Conservation (phyloP, 768 basidiomycete species). For the Dacryopinax primogenitus region DNA sequence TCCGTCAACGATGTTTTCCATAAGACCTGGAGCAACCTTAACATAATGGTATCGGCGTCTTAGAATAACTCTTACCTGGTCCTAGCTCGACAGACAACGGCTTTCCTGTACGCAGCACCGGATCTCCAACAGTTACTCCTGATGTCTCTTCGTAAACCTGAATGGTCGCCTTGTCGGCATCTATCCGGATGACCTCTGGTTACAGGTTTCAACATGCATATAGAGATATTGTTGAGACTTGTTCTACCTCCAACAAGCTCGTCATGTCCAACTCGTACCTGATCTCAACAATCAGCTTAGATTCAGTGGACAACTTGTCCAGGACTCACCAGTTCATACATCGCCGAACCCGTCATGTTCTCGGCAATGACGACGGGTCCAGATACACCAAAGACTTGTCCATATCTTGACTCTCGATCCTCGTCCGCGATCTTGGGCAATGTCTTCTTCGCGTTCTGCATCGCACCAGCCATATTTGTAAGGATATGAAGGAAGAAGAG, state of each 20-base stretch:
- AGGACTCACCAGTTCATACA: conserved; percentile 76
- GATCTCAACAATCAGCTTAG: neutral
- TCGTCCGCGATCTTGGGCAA: conserved; percentile 84
- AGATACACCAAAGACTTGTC: conserved; percentile 87
- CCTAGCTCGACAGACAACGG: conserved; percentile 96
- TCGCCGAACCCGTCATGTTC: conserved; percentile 90
- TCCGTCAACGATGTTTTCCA: conserved; percentile 99
- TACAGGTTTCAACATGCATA: neutral
- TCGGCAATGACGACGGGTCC: conserved; percentile 96
- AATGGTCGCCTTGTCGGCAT: conserved; percentile 93
- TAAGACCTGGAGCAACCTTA: conserved; percentile 49
- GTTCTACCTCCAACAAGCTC: conserved; percentile 96
- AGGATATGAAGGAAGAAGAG: neutral
- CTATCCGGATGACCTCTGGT: conserved; percentile 96
- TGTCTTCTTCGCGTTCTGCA: conserved; percentile 77
- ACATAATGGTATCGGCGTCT: neutral
- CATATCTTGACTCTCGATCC: conserved; percentile 74
- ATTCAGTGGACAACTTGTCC: conserved; percentile 9
- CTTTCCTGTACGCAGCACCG: conserved; percentile 93
- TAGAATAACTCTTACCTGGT: conserved; percentile 46
- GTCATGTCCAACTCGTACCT: conserved; percentile 85
- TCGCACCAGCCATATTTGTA: conserved; percentile 64
- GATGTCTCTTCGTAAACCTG: conserved; percentile 99
- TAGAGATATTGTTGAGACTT: conserved; percentile 22
- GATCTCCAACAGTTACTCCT: conserved; percentile 96